These are phyloP conservation scores for Ogataea pilisensis DNA, from an alignment of 805 yeast species.

Conservation along the genomic window DNA sequence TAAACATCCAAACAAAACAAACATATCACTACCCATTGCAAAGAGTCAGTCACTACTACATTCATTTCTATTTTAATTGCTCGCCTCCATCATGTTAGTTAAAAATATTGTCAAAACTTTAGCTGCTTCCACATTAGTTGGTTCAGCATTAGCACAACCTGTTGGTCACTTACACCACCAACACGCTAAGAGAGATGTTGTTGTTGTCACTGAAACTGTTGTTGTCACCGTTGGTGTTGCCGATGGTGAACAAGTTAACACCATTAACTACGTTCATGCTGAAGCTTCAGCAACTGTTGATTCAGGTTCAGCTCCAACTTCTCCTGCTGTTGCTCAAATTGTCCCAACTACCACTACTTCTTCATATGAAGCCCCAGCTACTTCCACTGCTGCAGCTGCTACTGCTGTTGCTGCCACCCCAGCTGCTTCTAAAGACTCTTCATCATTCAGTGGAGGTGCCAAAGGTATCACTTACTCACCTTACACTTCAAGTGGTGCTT, in stretches of 20 bases:
- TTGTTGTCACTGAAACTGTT: slow-evolving; percentile 45
- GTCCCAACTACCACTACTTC: slow-evolving; percentile 22
- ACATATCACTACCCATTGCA: not conserved
- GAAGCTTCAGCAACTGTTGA: slow-evolving; percentile 23
- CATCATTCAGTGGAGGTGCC: slow-evolving; percentile 37
- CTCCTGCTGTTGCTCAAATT: slow-evolving; percentile 18
- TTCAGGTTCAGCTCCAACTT: slow-evolving; percentile 22
- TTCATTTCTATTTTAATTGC: slow-evolving; percentile 5
- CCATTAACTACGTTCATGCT: slow-evolving; percentile 31
- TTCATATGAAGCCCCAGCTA: slow-evolving; percentile 29
- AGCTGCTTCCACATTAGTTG: slow-evolving; percentile 44
- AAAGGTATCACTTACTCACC: slow-evolving; percentile 84
- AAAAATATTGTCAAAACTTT: slow-evolving; percentile 38
- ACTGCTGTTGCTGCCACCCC: slow-evolving; percentile 24
- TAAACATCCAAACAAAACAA: not conserved
- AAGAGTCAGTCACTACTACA: too few relatives aligned
- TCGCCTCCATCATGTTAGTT: slow-evolving; percentile 23
- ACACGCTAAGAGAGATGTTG: slow-evolving; percentile 53
- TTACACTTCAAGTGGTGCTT: slow-evolving; percentile 60
- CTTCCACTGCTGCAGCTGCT: slow-evolving; percentile 30
- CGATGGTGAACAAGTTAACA: slow-evolving; percentile 28
- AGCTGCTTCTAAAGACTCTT: slow-evolving; percentile 18
- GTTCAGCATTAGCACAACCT: slow-evolving; percentile 56
- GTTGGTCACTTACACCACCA: slow-evolving; percentile 55
- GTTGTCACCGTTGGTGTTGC: slow-evolving; percentile 43